Evolutionary conservation across 768 basidiomycete genomes (phyloP).

Genomic region (Podaxis sp.): DNA sequence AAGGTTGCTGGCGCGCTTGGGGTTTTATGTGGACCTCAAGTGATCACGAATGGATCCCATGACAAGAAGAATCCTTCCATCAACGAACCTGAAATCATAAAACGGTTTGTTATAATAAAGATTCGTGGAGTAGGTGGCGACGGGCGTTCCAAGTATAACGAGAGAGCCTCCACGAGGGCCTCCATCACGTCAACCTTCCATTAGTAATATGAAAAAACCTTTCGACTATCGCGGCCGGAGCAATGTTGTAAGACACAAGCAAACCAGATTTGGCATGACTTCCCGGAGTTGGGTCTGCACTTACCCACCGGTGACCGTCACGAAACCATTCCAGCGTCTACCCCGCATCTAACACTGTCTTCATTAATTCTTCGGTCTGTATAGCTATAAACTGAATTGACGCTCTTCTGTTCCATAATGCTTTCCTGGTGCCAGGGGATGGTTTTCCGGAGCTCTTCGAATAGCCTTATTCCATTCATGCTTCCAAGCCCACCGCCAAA

Average conservation of each 20-base stretch:
- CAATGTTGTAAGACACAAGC: background rate
- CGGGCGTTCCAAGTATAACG: constrained; percentile 8
- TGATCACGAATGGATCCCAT: background rate
- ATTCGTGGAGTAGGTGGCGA: constrained; percentile 1
- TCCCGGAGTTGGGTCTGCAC: background rate
- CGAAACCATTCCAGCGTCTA: background rate
- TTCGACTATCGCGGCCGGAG: background rate
- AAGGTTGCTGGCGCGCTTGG: background rate
- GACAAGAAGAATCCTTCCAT: background rate
- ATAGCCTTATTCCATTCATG: no score
- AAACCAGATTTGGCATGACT: background rate
- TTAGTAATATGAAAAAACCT: background rate
- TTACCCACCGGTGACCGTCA: background rate
- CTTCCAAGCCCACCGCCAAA: no score
- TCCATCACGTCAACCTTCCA: background rate
- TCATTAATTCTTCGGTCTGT: background rate
- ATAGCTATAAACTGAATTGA: no score
- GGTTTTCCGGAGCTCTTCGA: no score
- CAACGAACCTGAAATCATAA: background rate
- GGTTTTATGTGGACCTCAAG: background rate
- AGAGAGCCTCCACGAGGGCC: background rate
- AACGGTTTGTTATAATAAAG: background rate
- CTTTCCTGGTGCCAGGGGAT: no score
- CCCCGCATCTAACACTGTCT: background rate
- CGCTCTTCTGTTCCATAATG: no score